Percentiles rank a stretch among this genome's conserved stretches.
Evolutionary conservation across 371 early-diverging fungal species (phyloP).

Genomic region (Phascolomyces articulosus): DNA sequence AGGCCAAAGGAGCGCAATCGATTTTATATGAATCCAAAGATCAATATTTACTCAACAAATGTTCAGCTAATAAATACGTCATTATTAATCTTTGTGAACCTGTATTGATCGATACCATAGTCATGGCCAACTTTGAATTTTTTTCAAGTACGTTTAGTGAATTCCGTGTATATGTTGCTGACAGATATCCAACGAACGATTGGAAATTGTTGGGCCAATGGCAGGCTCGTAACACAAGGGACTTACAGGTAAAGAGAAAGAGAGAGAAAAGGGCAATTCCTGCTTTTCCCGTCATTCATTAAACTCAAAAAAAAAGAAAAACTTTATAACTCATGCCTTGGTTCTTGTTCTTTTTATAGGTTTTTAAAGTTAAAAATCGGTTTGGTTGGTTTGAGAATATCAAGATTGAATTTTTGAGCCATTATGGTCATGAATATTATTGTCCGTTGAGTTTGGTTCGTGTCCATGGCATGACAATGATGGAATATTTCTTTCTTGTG

Average conservation of each 20-base stretch:
- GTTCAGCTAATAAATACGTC: conserved; percentile 80
- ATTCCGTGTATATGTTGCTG: conserved; percentile 76
- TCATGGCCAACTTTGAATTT: conserved; percentile 94
- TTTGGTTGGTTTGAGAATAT: conserved; percentile 85
- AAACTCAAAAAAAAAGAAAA: not conserved
- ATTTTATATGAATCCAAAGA: conserved; percentile 92
- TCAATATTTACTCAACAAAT: conserved; percentile 92
- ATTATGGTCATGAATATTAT: conserved; percentile 92
- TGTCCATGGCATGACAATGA: conserved; percentile 91
- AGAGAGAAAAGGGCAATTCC: too few relatives aligned
- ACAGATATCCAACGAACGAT: conserved; percentile 82
- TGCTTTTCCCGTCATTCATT: not conserved
- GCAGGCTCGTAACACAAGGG: conserved; percentile 81
- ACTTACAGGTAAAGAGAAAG: conserved; percentile 82
- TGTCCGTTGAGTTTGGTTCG: conserved; percentile 90
- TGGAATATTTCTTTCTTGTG: conserved; percentile 82
- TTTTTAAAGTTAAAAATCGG: conserved; percentile 77
- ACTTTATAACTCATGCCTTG: not conserved
- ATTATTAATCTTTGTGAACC: conserved; percentile 94
- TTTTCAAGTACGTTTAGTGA: conserved; percentile 94
- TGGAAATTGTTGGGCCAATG: conserved; percentile 88
- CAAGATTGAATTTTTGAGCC: conserved; percentile 84
- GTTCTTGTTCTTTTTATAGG: conserved; percentile 32
- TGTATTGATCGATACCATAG: conserved; percentile 88
- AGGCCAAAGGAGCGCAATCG: conserved; percentile 78